Base-by-base conservation (phyloP, 805 yeast species). In the Priceomyces castillae region DNA sequence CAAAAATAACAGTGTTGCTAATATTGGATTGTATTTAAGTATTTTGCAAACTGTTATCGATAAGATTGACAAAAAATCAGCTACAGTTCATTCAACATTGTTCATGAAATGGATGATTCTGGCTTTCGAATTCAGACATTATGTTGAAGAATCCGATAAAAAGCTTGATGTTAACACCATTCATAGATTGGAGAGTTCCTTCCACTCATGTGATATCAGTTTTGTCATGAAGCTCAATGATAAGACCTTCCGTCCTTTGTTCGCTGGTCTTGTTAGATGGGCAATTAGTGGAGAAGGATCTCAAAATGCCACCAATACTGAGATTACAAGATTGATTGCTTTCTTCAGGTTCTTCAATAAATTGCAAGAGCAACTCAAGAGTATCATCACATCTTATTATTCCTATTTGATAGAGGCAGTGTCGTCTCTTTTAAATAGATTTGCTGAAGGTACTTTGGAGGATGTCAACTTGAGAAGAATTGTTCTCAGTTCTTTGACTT, bases 201-300 rank as follows among this genome's bases (percentile, higher is more conserved):
- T 85, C 58, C 84, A 86, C 54, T 71, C 77, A 30, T 79, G 90
- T 59, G 90, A 86, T 16, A 80, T 92, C 50, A 71, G 72, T 18
- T 83, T 81, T 52, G 95, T 92, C 15, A 76, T 94, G 83, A 90
- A 92, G 65, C 77, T 94, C 66, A 94, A 94, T 61, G 99, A 94
- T 62, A 89, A 88, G 68, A 79, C 83, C 17, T 94, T 94, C 76
- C 80, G 97, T 59, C 99, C 99, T 15, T 71, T 88, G 58, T 94
- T 94, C 67, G 92, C 90, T 5, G 73, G 83, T 19, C 71, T 89
- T 53, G 90, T 86, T 10, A 80, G 90, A 61, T 94, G 99, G 99
- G 95, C 97, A 2, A 78, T 87, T 54, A 86, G 82, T 49, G 95
- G 90, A 45, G 95, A 84, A 62, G 90, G 86, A 34, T 77, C 78